These are phyloP conservation scores for Noccaea caerulescens DNA, from an alignment of 345 rosid species.

Conservation along the genomic window DNA sequence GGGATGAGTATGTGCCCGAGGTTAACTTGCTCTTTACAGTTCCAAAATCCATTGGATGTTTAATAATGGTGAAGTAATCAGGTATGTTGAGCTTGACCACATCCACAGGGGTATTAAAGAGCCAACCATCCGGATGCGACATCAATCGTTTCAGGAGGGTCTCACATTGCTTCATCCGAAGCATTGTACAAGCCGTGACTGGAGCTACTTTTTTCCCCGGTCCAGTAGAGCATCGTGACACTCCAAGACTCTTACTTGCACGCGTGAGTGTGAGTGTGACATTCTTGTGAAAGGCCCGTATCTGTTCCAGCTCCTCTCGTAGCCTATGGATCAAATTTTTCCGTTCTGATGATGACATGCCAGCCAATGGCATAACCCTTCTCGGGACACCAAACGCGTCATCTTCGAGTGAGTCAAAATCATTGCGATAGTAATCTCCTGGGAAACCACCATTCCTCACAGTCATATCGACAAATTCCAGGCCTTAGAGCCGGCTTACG, in stretches of 20 bases:
- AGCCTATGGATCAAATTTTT: neutral
- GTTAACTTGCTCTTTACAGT: constrained; percentile 71
- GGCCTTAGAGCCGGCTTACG: neutral
- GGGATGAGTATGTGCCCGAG: constrained; percentile 69
- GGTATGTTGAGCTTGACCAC: constrained; percentile 66
- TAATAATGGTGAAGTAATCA: constrained; percentile 75
- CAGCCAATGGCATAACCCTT: constrained; percentile 23
- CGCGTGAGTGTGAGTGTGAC: neutral
- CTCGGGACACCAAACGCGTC: constrained; percentile 28
- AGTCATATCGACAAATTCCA: constrained; percentile 26
- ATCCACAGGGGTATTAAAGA: constrained; percentile 84
- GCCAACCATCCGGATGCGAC: constrained; percentile 80
- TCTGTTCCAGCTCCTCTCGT: constrained; percentile 31
- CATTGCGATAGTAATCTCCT: constrained; percentile 23
- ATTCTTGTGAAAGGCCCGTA: constrained; percentile 28
- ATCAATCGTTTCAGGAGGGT: constrained; percentile 73
- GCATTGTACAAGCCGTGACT: constrained; percentile 4
- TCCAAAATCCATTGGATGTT: constrained; percentile 94
- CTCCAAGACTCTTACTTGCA: constrained; percentile 7
- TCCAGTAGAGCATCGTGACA: constrained; percentile 23
- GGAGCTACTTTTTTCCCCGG: constrained; percentile 25
- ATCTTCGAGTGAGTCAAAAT: constrained; percentile 16
- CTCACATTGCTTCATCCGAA: constrained; percentile 49
- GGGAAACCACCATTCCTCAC: constrained; percentile 36
- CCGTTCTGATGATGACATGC: constrained; percentile 36